Conservation (phyloP, 2,329 filamentous ascomycete species). For the Penicillium concentricum region DNA sequence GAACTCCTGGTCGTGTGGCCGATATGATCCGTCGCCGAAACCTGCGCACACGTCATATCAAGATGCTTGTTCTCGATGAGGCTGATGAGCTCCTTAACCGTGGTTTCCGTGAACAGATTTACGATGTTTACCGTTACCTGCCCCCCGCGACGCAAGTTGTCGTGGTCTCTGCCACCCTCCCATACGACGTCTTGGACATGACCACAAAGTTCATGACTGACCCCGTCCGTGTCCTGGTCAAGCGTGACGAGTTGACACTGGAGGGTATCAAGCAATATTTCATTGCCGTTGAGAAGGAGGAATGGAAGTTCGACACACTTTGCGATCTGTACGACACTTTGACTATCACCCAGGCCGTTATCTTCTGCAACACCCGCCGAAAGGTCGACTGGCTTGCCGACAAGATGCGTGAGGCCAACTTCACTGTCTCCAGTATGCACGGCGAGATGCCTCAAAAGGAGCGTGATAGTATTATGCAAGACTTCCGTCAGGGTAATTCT, state of each 20-base stretch:
- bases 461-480: constrained; percentile 99
- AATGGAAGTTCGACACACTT: constrained; percentile 99
- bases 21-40: constrained; percentile 99
- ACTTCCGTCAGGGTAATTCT: constrained; percentile 98
- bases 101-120: constrained; percentile 99
- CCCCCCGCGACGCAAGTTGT: constrained; percentile 98
- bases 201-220: constrained; percentile 99
- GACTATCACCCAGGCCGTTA: constrained; percentile 98
- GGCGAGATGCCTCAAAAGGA: constrained; percentile 98
- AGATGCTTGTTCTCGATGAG: constrained; percentile 99
- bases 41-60: constrained; percentile 96
- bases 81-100: constrained; percentile 98
- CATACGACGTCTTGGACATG: constrained; percentile 97
- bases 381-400: constrained; percentile 99
- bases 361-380: constrained; percentile 99
- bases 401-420: constrained; percentile 97
- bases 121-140: constrained; percentile 99
- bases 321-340: constrained; percentile 99
- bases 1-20: constrained; percentile 96
- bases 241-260: constrained; percentile 99
- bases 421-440: constrained; percentile 99
- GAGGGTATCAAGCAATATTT: constrained; percentile 99
- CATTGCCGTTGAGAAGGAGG: constrained; percentile 99
- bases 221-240: constrained; percentile 97
- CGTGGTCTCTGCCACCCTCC: constrained; percentile 96